Evolutionary conservation across 331 rosid species (phyloP).

Genomic region (Ulmus americana): DNA sequence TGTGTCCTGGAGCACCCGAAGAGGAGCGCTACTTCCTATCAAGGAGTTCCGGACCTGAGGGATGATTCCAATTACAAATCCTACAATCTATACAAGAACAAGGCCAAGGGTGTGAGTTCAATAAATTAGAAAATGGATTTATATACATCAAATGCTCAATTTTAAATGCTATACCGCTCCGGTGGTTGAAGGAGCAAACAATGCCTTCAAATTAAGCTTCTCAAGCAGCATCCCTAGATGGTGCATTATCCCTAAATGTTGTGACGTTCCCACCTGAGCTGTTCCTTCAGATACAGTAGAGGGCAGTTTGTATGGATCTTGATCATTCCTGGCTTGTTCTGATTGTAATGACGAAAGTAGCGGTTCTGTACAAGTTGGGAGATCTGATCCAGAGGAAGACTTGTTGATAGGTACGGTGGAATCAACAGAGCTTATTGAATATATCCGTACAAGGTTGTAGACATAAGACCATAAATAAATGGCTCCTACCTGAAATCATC

Average conservation of each 20-base stretch:
- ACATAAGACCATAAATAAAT: conserved; percentile 72
- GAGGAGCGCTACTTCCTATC: conserved; percentile 46
- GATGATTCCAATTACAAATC: conserved; percentile 42
- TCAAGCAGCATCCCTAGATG: conserved; percentile 3
- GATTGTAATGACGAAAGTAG: conserved; percentile 27
- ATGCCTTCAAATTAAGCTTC: conserved; percentile 32
- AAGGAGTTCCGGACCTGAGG: conserved; percentile 27
- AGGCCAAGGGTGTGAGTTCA: not conserved
- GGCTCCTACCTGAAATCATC: conserved; percentile 54
- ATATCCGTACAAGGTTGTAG: conserved; percentile 67
- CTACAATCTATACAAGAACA: conserved; percentile 28
- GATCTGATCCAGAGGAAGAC: conserved; percentile 9
- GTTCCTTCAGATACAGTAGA: conserved; percentile 7
- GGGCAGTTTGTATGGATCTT: conserved; percentile 19
- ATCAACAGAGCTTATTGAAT: conserved; percentile 26
- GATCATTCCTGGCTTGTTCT: conserved; percentile 8
- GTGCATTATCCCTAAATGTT: conserved; percentile 14
- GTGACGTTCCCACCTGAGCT: conserved; percentile 17
- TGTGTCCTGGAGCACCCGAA: conserved; percentile 43
- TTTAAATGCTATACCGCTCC: conserved; percentile 34
- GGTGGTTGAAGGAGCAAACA: conserved; percentile 48
- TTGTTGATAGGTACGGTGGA: conserved; percentile 1
- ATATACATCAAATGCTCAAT: not conserved
- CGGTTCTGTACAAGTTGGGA: conserved; percentile 20
- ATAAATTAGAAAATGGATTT: not conserved